These are phyloP conservation scores for Pichia occidentalis DNA, from an alignment of 805 yeast species.

Conservation along the genomic window DNA sequence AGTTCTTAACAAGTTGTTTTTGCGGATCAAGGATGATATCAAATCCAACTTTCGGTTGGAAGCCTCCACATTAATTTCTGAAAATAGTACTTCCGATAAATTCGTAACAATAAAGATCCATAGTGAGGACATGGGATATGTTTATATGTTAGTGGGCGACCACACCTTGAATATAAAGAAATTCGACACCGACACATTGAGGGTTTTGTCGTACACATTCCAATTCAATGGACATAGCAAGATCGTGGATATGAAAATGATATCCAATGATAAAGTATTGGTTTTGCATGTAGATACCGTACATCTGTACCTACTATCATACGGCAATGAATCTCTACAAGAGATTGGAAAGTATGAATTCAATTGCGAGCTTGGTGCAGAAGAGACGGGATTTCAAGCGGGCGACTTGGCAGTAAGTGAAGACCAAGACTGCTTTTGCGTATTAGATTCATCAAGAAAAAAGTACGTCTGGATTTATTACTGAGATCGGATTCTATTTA, in stretches of 20 bases:
- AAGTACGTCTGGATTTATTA: conserved; percentile 25
- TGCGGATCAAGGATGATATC: conserved; percentile 20
- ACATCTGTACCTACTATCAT: no score
- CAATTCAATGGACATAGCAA: no score
- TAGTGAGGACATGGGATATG: neutral
- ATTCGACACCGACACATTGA: no score
- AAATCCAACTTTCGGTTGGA: conserved; percentile 9
- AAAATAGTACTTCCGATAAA: conserved; percentile 6
- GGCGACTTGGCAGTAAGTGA: conserved; percentile 30
- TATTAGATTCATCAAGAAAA: conserved; percentile 35
- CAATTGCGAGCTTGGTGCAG: neutral
- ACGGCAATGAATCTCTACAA: no score
- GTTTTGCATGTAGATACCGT: conserved; percentile 2
- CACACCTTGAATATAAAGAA: neutral
- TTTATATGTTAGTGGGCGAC: neutral
- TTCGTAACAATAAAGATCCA: conserved; percentile 5
- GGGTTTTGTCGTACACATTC: no score
- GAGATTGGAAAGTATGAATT: no score
- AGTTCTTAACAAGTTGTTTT: conserved; percentile 14
- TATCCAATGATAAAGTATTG: neutral
- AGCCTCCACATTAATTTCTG: conserved; percentile 5
- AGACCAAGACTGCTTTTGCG: conserved; percentile 30
- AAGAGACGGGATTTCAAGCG: conserved; percentile 24
- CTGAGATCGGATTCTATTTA: no score
- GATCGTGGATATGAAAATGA: neutral